Evolutionary conservation across 805 yeast species (phyloP).

Genomic region (Starmerella potacharoeniae): DNA sequence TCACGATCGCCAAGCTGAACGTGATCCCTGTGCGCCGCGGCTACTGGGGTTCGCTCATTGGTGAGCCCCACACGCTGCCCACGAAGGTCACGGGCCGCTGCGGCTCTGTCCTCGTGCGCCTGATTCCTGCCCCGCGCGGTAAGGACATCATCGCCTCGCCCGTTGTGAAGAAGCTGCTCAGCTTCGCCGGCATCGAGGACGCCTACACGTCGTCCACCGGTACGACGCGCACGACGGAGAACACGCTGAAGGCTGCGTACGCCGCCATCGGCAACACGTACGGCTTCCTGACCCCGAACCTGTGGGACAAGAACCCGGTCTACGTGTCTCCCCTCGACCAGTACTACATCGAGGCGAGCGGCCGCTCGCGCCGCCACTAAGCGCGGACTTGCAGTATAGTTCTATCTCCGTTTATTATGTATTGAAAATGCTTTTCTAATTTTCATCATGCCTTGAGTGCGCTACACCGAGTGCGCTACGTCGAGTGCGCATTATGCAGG

Average conservation of each 20-base stretch:
- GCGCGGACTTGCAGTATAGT: background rate
- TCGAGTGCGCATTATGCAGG: background rate
- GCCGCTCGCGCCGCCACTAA: conserved; percentile 24
- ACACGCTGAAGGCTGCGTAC: conserved; percentile 99
- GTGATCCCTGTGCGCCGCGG: conserved; percentile 99
- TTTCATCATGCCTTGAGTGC: background rate
- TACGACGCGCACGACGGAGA: conserved; percentile 98
- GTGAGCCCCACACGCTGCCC: conserved; percentile 98
- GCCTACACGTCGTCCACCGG: conserved; percentile 98
- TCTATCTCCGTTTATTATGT: background rate
- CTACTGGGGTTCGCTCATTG: conserved; percentile 99
- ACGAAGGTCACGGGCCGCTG: conserved; percentile 99
- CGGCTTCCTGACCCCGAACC: conserved; percentile 99
- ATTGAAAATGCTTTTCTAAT: background rate
- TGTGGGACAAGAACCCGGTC: conserved; percentile 82
- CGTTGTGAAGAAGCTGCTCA: conserved; percentile 96
- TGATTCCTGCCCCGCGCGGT: conserved; percentile 99
- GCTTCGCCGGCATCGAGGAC: conserved; percentile 99
- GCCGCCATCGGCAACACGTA: conserved; percentile 99
- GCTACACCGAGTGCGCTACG: no score
- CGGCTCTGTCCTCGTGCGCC: conserved; percentile 97
- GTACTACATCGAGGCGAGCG: conserved; percentile 38
- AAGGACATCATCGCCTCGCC: conserved; percentile 99
- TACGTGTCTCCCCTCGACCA: conserved; percentile 89
- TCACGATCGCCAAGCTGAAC: conserved; percentile 96